A percentile compares a stretch with the other conserved stretches of the same genome.
Evolutionary conservation across 257 asterid species (phyloP).

Genomic region (Marsdenia floribunda): DNA sequence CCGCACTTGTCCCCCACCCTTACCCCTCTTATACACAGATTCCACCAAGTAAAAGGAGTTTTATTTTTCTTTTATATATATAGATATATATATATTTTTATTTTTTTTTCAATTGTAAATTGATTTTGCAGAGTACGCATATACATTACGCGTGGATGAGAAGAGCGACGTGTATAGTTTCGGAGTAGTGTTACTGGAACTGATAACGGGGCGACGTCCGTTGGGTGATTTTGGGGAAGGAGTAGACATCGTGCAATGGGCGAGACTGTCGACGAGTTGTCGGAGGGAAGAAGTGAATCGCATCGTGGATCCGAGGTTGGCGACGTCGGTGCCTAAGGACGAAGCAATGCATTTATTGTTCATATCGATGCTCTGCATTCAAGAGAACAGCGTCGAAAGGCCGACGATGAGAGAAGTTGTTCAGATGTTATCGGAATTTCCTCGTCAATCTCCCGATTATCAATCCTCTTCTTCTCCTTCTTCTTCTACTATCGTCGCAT

Average conservation of each 20-base stretch:
- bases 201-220: conserved; percentile 40
- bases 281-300: conserved; percentile 54
- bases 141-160: conserved; percentile 41
- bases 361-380: conserved; percentile 88
- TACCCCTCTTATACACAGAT: not conserved
- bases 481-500: not conserved
- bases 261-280: conserved; percentile 51
- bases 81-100: not conserved
- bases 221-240: conserved; percentile 50
- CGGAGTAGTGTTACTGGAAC: conserved; percentile 39
- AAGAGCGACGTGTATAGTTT: conserved; percentile 51
- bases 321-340: conserved; percentile 56
- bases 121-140: conserved; percentile 38
- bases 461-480: conserved; percentile 33
- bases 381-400: conserved; percentile 80
- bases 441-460: conserved; percentile 43
- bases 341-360: conserved; percentile 87
- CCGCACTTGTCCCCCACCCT: not conserved
- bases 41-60: too few relatives aligned
- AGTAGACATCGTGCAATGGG: conserved; percentile 55
- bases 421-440: conserved; percentile 83
- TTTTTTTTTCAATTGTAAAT: not conserved
- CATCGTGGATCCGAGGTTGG: conserved; percentile 59
- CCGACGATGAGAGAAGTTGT: conserved; percentile 96
- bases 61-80: too few relatives aligned